Conservation (phyloP, 2,329 filamentous ascomycete genomes). For the Xylaria arbuscula region DNA sequence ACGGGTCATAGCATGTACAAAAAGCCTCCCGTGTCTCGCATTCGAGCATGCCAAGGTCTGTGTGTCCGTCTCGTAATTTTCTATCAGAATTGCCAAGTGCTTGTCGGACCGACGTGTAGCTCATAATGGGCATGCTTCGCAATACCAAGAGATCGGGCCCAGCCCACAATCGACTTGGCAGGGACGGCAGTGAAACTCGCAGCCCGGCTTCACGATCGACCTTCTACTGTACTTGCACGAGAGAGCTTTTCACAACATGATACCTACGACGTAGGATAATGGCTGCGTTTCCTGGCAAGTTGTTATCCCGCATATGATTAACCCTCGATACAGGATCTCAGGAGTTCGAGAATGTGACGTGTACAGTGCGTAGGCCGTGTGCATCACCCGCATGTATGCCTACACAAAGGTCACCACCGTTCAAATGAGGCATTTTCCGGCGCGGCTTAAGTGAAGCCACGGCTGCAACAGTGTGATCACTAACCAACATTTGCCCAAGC, state of each 20-base stretch:
- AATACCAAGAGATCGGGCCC: conserved; percentile 40
- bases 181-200: conserved; percentile 38
- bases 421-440: conserved; percentile 34
- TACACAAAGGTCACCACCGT: background rate
- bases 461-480: conserved; percentile 29
- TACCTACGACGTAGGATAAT: conserved; percentile 1
- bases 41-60: conserved; percentile 34
- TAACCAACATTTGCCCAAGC: conserved; percentile 16
- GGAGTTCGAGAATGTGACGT: conserved; percentile 20
- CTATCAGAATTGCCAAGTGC: conserved; percentile 36
- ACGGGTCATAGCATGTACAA: conserved; percentile 31
- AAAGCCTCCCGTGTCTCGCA: conserved; percentile 34
- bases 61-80: conserved; percentile 29
- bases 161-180: conserved; percentile 39
- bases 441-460: conserved; percentile 31
- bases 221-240: conserved; percentile 1
- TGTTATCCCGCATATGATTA: conserved; percentile 1
- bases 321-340: conserved; percentile 11
- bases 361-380: conserved; percentile 33
- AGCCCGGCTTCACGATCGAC: conserved; percentile 18
- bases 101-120: conserved; percentile 40
- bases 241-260: conserved; percentile 3
- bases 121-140: conserved; percentile 30
- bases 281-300: background rate
- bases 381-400: conserved; percentile 5